Base-by-base conservation (phyloP, 2,329 filamentous ascomycete species). In the Graphiopsis chlorocephala region DNA sequence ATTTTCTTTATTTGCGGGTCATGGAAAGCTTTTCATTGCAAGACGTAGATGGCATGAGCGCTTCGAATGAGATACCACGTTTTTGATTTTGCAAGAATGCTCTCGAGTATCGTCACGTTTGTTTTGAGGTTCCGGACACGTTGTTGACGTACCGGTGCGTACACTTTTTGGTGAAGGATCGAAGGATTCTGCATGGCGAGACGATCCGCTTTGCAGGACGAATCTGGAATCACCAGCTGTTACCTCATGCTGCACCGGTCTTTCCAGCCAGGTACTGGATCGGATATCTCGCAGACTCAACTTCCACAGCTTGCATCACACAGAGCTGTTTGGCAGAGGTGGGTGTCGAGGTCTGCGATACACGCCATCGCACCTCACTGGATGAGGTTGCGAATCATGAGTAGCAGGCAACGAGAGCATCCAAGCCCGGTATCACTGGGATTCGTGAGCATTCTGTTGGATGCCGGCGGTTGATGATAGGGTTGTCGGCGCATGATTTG, bases 11-110 rank as follows among this genome's bases (percentile, higher is more conserved):
- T 29, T 31, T 53, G 26, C 50, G 26, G 50, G 15, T 53, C 50
- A 53, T 53, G 50, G 50, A 56, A 33, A 56, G 29, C 31, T 56
- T 56, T 56, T 56, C 31, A 33, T 56, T 56, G 53, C 53, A 38
- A 38, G 31, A 56, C 20, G 29, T 56, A 56, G 53, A 56, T 26
- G 53, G 53, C 53, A 38, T 25, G 28, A 33, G 53, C 53, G 53
- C 29, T 35, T 56, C 20, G 29, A 56, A 56, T 56, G 53, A 56
- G 53, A 56, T 56, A 56, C 53, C 53, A 56, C 53, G n/a, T 35
- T 55, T 55, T 45, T 23, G 20, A n/a, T 45, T 45, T 45, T 45
- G n/a, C 38, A 45, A 45, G n/a, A 15, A n/a, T 3, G n/a, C n/a
- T 45, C 5, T 12, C 38, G 8, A 20, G 7, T 42, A n/a, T 7